Percentiles rank a stretch among this genome's conserved stretches.
These are phyloP conservation scores for Sporothrix pallida DNA, from an alignment of 2,329 filamentous ascomycete species.

Conservation along the genomic window DNA sequence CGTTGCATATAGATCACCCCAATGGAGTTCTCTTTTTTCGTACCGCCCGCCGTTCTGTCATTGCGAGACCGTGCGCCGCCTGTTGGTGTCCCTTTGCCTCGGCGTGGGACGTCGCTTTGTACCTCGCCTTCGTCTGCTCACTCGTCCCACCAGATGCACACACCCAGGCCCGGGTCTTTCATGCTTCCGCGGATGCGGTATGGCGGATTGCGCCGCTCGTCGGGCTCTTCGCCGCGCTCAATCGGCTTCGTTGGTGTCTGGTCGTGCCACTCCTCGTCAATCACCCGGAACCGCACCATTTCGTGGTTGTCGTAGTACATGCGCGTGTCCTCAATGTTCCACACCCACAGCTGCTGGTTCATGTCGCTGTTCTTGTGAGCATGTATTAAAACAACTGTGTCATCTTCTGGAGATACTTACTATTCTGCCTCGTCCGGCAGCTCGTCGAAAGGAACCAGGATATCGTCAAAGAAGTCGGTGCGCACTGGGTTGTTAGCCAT, in stretches of 20 bases:
- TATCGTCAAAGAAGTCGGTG: constrained; percentile 93
- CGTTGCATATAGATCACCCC: constrained; percentile 21
- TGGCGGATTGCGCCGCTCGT: constrained; percentile 66
- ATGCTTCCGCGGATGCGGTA: constrained; percentile 72
- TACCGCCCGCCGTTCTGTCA: not conserved
- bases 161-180: constrained; percentile 66
- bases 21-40: not conserved
- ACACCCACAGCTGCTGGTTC: constrained; percentile 81
- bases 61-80: not conserved
- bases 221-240: constrained; percentile 64
- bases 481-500: constrained; percentile 59
- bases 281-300: constrained; percentile 82
- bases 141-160: constrained; percentile 60
- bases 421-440: constrained; percentile 78
- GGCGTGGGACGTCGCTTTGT: not conserved
- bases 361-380: constrained; percentile 60
- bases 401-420: constrained; percentile 58
- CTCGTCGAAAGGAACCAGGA: constrained; percentile 76
- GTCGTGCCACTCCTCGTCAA: constrained; percentile 90
- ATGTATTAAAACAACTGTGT: too few relatives aligned
- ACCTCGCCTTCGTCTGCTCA: constrained; percentile 14
- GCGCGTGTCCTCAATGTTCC: constrained; percentile 73
- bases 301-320: constrained; percentile 92
- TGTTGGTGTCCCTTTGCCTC: not conserved
- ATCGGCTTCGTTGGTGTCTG: constrained; percentile 74